Evolutionary conservation across 2,329 filamentous ascomycete genomes (phyloP).

Genomic region (Bipolaris cookei): DNA sequence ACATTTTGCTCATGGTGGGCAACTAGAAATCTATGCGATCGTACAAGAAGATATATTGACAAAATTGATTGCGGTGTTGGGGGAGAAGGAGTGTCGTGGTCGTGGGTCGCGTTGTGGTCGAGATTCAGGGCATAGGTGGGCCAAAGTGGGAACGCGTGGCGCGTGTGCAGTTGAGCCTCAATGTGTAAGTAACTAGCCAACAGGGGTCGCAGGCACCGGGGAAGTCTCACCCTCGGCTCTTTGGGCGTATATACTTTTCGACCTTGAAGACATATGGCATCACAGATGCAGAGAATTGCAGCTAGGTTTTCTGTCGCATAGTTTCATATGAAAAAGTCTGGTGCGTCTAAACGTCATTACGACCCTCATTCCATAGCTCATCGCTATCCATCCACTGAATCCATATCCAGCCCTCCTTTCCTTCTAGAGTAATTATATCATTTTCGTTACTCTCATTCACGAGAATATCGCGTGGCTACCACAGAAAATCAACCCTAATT

Average conservation of each 20-base stretch:
- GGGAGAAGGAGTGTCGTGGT: constrained; percentile 4
- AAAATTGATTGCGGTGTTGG: background rate
- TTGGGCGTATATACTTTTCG: background rate
- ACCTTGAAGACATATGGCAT: no score
- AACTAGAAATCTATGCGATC: constrained; percentile 1
- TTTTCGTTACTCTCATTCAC: background rate
- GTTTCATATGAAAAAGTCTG: background rate
- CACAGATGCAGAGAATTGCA: no score
- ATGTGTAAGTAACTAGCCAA: background rate
- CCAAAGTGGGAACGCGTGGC: constrained; percentile 25
- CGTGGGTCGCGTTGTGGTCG: constrained; percentile 17
- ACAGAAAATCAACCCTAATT: background rate
- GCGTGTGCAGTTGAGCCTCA: constrained; percentile 27
- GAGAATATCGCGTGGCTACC: background rate
- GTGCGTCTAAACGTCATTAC: background rate
- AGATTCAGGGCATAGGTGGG: constrained; percentile 22
- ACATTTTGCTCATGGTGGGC: constrained; percentile 73
- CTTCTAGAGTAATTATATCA: background rate
- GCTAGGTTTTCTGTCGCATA: no score
- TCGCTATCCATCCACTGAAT: constrained; percentile 1
- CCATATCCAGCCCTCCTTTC: constrained; percentile 8
- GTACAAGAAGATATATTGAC: background rate
- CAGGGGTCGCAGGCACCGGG: background rate
- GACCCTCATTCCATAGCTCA: background rate
- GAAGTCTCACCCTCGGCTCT: background rate